phyloP scores from a whole-genome alignment of 2,329 filamentous ascomycete species.

The Ceratocystiopsis brevicomis region DNA sequence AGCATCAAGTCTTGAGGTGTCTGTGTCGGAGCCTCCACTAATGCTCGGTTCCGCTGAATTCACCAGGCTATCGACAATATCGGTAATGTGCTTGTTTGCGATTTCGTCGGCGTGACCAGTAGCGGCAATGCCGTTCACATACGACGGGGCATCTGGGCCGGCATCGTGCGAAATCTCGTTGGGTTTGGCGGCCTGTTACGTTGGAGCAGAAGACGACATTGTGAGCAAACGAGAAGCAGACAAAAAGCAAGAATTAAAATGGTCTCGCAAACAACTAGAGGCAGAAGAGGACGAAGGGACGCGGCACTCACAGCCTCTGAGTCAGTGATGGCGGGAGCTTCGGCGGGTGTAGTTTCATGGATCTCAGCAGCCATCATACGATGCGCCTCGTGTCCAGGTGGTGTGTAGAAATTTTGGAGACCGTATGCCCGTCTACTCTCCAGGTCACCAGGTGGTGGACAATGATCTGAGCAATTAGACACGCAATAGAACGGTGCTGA shows the following conservation, averaged over 20 bases:
- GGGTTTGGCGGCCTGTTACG: constrained; percentile 14
- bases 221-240: constrained; percentile 1
- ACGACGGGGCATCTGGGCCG: constrained; percentile 22
- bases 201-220: constrained; percentile 9
- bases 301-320: constrained; percentile 24
- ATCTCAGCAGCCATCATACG: constrained; percentile 49
- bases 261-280: background rate
- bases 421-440: constrained; percentile 6
- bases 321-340: constrained; percentile 31
- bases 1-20: constrained; percentile 42
- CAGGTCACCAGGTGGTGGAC: constrained; percentile 4
- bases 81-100: constrained; percentile 37
- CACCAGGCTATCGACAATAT: constrained; percentile 36
- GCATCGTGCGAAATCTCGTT: constrained; percentile 28
- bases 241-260: background rate
- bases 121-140: constrained; percentile 27
- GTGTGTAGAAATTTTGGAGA: constrained; percentile 4
- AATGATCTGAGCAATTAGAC: too few relatives aligned
- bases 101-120: constrained; percentile 26
- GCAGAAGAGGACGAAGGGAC: background rate
- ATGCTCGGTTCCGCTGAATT: constrained; percentile 48
- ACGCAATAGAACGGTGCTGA: too few relatives aligned
- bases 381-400: constrained; percentile 21
- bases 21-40: constrained; percentile 60
- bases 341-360: constrained; percentile 32